Evolutionary conservation across 1,139 yeast species (phyloP), one percentile per base, ranked within the genome.

Genomic region (Saccharomyces hybrid): DNA sequence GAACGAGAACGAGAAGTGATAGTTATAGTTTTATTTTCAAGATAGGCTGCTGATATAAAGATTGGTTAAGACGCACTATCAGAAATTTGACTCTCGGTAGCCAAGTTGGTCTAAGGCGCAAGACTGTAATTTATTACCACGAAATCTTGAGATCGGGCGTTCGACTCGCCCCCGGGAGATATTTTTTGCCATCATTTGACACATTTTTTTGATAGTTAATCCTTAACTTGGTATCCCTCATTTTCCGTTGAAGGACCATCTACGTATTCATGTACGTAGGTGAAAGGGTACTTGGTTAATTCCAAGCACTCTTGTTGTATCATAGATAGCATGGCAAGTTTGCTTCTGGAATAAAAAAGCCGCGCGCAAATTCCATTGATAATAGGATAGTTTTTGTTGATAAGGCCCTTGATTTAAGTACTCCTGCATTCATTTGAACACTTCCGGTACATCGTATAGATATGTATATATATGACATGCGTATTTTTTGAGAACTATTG

Each of bases 71-170:
- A 16, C 16, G 16, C 16, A 16, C 16, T 16, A 16, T 16, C 21
- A 34, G 12, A 12, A 38, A 38, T 19, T 38, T 16, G 2, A 9
- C 61, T 57, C 64, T 58, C 60, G 64, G 64, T 62, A 57, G 65
- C 65, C 64, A 62, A 62, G 64, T 61, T 61, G 65, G 65, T 62
- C 60, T 62, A 62, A 62, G 65, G 65, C 65, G 65, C 64, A 59
- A 61, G 65, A 62, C 64, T 61, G 62, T 62, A 62, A 62, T 59
- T 51, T 56, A 38, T 38, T 51, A 54, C 49, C 49, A 57, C 55
- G 62, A 53, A 51, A 60, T 60, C 63, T 60, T 59, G 63, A 60
- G 60, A 60, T 60, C 63, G 63, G 63, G 63, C 60, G 63, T 60
- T 60, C 63, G 63, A 60, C 58, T 60, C 63, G 60, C 63, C 63